Evolutionary conservation across 495 filamentous ascomycete genomes (phyloP), one percentile per base, ranked within the genome.

Genomic region (Penicillium maclennaniae): DNA sequence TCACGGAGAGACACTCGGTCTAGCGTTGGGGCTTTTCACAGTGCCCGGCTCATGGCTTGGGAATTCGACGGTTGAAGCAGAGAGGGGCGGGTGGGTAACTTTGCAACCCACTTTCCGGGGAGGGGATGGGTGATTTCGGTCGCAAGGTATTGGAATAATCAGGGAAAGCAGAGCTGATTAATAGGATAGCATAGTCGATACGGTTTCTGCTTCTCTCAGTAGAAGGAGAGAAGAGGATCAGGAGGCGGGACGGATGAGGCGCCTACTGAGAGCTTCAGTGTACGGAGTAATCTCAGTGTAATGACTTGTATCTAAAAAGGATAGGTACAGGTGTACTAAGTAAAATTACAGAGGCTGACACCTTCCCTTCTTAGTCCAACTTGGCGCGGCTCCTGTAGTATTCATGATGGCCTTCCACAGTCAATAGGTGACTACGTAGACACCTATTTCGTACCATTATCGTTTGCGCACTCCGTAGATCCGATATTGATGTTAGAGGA

Each of bases 171-270:
- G 6, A 50, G 26, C n/a, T 7, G 19, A 28, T 34, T 34, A 42
- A 42, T 43, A 21, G 15, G n/a, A 20, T 14, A 49, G 26, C 37
- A 49, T 49, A 36, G 21, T 41, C 47, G 16, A 28, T 4, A 16
- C 19, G 47, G 37, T 27, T 4, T 5, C 42, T 4, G 23, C 9
- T 31, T 34, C 27, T 9, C 6, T 44, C 15, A 38, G 38, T 39
- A 31, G 37, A 45, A 25, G 28, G 23, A 41, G 45, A 43, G 25
- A 27, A 41, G 56, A 40, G 27, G 41, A 36, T 45, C 45, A 42
- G 54, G 51, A 56, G 60, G 59, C 55, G 52, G 51, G 55, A 59
- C 55, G 59, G 55, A 55, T 58, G 53, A 62, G 56, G 60, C 59
- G 56, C 43, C 53, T 56, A 38, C 51, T 43, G 37, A 47, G 43